Evolutionary conservation across 73 alveolate genomes (phyloP), one percentile per base, ranked within the genome.

Genomic region (Blepharisma stoltei): DNA sequence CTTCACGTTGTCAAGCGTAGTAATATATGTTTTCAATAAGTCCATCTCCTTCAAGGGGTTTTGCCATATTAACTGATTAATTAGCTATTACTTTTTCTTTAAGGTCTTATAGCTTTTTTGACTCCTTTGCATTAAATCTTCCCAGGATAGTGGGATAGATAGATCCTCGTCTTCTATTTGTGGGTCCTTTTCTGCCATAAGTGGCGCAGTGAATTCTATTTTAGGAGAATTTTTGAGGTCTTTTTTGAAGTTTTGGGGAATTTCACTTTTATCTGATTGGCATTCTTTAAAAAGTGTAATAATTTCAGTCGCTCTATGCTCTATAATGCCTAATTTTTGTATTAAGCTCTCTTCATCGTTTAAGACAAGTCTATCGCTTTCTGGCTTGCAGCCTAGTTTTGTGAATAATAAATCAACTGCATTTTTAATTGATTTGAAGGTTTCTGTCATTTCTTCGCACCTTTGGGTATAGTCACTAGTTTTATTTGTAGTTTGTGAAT

Each of bases 11-110:
- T 96, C 98, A 93, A 47, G 90, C 80, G 78, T 83, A 85, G 67
- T 93, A 97, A 78, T 83, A 93, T 49, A 93, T 78, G 70, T 88
- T 90, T 65, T 93, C 97, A 25, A 93, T 90, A 44, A 93, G 89
- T 45, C 98, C 98, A 84, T 92, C 98, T 18, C 96, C 96, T 75
- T 83, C 92, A 46, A 89, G 54, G 6, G 79, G 84, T 79, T 78
- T 76, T 70, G 87, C 89, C 96, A 89, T 89, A 55, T 78, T 80
- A 55, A 66, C 71, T 71, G 38, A 52, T 52, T n/a, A 52, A 52
- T 52, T 52, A 52, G 27, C 66, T 52, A 11, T 52, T 14, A 52
- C 23, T 20, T 14, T 52, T 52, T 52, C 66, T 52, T 52, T 52
- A 14, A 14, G 66, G 23, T 52, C 4, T 52, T 52, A 52, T 11